Conservation (phyloP, 768 basidiomycete species). For the Neoboletus magnificus region DNA sequence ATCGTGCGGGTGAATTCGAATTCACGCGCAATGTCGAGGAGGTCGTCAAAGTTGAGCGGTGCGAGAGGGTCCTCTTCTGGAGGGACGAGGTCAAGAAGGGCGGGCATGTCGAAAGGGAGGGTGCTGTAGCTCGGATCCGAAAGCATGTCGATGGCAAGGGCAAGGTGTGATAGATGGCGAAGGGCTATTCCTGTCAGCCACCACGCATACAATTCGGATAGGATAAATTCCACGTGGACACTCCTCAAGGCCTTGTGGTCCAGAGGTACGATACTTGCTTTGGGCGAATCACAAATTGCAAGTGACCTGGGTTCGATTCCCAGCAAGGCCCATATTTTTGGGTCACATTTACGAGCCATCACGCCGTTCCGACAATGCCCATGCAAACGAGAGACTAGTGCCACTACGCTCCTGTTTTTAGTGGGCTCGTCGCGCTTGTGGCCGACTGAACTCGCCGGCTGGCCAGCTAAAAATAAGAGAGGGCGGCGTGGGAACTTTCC, state of each 20-base stretch:
- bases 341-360: too few relatives aligned
- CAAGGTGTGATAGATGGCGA: background rate
- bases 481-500: constrained; percentile 21
- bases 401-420: background rate
- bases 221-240: background rate
- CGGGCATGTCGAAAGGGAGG: constrained; percentile 6
- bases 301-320: constrained; percentile 40
- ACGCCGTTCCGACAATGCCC: background rate
- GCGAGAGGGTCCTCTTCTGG: constrained; percentile 1
- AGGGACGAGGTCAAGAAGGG: background rate
- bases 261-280: constrained; percentile 40
- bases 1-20: constrained; percentile 27
- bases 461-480: background rate
- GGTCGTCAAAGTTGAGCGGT: constrained; percentile 23
- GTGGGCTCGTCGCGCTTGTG: background rate
- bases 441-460: background rate
- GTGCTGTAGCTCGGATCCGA: constrained; percentile 10
- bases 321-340: constrained; percentile 31
- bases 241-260: constrained; percentile 28
- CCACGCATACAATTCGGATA: background rate
- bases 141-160: constrained; percentile 22
- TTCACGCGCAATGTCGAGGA: constrained; percentile 29
- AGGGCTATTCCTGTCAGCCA: constrained; percentile 16
- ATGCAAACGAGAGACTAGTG: background rate
- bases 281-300: constrained; percentile 30